A percentile compares a stretch with the other conserved stretches of the same genome.
Evolutionary conservation across 306 rosid genomes (phyloP).

Genomic region (Pachyrhizus erosus): DNA sequence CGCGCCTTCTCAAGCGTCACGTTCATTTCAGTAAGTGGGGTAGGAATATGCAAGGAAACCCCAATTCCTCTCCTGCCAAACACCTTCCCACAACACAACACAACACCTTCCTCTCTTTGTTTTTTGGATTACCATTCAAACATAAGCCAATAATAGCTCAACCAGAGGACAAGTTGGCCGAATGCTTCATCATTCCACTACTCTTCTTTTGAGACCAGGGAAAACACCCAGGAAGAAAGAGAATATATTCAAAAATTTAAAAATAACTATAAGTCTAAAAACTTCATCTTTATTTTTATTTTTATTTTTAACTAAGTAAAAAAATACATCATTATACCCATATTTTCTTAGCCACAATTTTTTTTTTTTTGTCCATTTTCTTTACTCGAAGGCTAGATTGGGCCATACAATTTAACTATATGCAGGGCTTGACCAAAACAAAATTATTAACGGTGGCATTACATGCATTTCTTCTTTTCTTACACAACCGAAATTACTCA

Average conservation of each 20-base stretch:
- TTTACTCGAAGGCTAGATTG: neutral
- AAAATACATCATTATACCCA: neutral
- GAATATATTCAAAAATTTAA: no score
- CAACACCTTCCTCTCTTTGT: slow-evolving; percentile 9
- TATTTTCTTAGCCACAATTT: no score
- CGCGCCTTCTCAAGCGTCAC: slow-evolving; percentile 6
- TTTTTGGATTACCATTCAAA: neutral
- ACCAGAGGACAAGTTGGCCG: neutral
- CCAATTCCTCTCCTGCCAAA: slow-evolving; percentile 1
- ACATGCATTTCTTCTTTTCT: slow-evolving; percentile 28
- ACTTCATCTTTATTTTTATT: no score
- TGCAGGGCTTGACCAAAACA: neutral
- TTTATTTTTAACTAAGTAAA: no score
- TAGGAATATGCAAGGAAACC: slow-evolving; percentile 28
- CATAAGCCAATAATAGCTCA: neutral
- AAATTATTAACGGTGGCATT: neutral
- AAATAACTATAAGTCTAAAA: no score
- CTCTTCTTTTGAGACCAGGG: neutral
- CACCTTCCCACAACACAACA: slow-evolving; percentile 18
- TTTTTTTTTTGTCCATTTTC: no score
- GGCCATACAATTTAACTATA: neutral
- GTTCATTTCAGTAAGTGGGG: slow-evolving; percentile 31
- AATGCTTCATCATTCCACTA: neutral
- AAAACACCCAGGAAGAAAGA: neutral
- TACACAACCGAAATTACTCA: neutral